A percentile compares a stretch with the other conserved stretches of the same genome.
These are phyloP conservation scores for Pachyrhizus erosus DNA, from an alignment of 306 rosid genomes.

Conservation along the genomic window DNA sequence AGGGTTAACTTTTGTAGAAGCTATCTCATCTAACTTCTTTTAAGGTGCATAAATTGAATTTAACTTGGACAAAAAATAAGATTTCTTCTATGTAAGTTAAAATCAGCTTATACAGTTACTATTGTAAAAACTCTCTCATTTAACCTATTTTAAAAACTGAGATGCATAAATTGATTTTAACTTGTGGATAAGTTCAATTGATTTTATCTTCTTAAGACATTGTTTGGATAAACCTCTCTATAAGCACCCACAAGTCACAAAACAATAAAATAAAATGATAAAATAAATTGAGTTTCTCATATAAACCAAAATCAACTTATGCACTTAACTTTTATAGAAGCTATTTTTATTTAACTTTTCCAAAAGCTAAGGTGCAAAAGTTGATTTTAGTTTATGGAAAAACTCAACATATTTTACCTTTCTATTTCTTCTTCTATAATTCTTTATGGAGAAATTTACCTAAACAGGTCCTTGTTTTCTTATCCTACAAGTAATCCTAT, in stretches of 20 bases:
- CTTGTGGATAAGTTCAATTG: not conserved
- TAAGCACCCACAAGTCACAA: not conserved
- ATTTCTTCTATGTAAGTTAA: not conserved
- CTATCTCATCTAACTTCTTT: not conserved
- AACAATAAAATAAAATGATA: not conserved
- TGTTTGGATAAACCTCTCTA: not conserved
- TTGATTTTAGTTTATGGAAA: not conserved
- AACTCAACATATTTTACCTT: not conserved
- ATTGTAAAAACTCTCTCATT: not conserved
- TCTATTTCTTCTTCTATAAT: not conserved
- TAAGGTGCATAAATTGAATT: not conserved
- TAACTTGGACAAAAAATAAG: not conserved
- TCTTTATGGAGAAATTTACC: not conserved
- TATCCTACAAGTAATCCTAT: too few relatives aligned
- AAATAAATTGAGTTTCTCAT: not conserved
- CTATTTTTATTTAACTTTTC: not conserved
- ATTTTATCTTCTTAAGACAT: not conserved
- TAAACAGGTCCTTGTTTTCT: too few relatives aligned
- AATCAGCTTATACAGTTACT: not conserved
- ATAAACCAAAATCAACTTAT: not conserved
- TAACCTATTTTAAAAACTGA: not conserved
- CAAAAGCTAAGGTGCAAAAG: not conserved
- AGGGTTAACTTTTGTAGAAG: not conserved
- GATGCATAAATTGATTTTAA: not conserved
- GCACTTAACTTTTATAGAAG: not conserved